Conservation (phyloP, 1,139 yeast species). For the Taphrina deformans region DNA sequence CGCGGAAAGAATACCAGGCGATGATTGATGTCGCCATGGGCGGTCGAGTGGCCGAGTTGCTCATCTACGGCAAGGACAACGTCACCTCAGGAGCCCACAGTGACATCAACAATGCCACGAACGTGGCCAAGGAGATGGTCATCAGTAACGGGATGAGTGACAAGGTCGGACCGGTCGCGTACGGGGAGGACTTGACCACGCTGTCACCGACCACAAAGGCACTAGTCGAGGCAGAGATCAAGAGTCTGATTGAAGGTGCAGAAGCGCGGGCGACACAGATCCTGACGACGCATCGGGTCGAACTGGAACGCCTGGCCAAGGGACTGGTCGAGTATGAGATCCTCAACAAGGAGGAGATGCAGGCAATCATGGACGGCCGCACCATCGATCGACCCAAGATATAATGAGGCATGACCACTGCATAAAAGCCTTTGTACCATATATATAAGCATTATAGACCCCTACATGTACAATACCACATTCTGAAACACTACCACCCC, state of each 20-base stretch:
- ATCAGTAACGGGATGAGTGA: constrained; percentile 96
- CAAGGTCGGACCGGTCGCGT: constrained; percentile 83
- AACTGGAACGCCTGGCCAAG: constrained; percentile 82
- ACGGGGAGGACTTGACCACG: constrained; percentile 44
- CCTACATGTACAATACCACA: neutral
- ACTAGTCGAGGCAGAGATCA: constrained; percentile 87
- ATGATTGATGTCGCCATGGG: constrained; percentile 98
- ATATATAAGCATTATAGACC: constrained; percentile 3
- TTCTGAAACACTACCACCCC: no score
- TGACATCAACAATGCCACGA: constrained; percentile 85
- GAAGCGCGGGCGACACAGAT: constrained; percentile 76
- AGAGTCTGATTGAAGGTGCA: constrained; percentile 68
- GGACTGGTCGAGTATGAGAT: constrained; percentile 96
- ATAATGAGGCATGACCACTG: neutral
- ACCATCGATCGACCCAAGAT: constrained; percentile 10
- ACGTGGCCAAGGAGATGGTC: constrained; percentile 94
- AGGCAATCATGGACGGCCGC: constrained; percentile 69
- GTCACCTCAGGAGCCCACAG: constrained; percentile 61
- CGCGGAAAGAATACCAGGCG: constrained; percentile 85
- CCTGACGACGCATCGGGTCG: constrained; percentile 62
- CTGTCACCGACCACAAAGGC: constrained; percentile 71
- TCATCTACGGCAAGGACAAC: constrained; percentile 84
- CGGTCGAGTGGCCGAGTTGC: constrained; percentile 95
- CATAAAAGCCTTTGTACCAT: neutral
- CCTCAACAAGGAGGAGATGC: constrained; percentile 86